phyloP scores from a whole-genome alignment of 768 basidiomycete species.

The Rhodosporidiobolus odoratus region DNA sequence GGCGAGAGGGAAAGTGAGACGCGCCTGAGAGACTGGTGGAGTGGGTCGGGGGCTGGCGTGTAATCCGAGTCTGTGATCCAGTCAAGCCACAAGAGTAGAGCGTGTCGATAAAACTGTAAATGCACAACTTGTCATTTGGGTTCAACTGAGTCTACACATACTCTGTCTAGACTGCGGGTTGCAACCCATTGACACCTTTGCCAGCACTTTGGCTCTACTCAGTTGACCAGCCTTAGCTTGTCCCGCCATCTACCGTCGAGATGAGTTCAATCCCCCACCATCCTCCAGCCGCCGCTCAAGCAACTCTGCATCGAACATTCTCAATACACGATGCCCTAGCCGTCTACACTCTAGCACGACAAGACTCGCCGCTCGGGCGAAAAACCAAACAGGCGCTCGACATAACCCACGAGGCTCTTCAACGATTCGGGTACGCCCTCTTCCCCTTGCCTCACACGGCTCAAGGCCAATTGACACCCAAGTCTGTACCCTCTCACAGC shows the following conservation, averaged over 20 bases:
- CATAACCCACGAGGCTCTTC: slow-evolving; percentile 72
- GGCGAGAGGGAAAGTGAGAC: not conserved
- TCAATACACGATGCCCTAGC: slow-evolving; percentile 19
- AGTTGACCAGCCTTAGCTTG: too few species aligned
- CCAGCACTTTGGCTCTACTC: too few species aligned
- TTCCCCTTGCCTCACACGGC: not conserved
- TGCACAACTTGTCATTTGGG: too few species aligned
- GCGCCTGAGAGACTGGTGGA: too few species aligned
- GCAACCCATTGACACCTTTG: too few species aligned
- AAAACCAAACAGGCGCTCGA: slow-evolving; percentile 68
- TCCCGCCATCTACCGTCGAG: too few species aligned
- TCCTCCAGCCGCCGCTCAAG: not conserved
- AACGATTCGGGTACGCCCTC: slow-evolving; percentile 69
- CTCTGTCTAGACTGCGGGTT: too few species aligned
- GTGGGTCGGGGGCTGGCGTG: too few species aligned
- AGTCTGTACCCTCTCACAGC: slow-evolving; percentile 6
- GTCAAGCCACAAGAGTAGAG: too few species aligned
- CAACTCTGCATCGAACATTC: slow-evolving; percentile 16
- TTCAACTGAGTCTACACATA: too few species aligned
- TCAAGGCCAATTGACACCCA: not conserved
- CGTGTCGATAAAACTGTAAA: too few species aligned
- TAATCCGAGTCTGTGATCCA: too few species aligned
- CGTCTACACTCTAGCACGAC: slow-evolving; percentile 20
- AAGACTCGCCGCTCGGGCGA: not conserved
- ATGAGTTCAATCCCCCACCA: not conserved